Evolutionary conservation across 495 filamentous ascomycete genomes (phyloP).

Genomic region (Trichoderma asperelloides): DNA sequence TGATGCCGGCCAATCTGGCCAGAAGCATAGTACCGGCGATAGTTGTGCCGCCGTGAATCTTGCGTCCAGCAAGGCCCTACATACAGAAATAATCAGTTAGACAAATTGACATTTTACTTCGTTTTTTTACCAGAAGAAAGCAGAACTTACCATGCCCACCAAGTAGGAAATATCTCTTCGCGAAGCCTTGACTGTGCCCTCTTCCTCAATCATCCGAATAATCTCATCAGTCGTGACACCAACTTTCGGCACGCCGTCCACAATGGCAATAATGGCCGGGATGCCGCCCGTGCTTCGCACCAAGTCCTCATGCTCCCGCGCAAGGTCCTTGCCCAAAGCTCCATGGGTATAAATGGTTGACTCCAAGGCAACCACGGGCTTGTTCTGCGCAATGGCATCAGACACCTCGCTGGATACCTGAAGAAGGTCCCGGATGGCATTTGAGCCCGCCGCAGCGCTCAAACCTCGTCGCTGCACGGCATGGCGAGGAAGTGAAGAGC

Average conservation of each 20-base stretch:
- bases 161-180: conserved; percentile 77
- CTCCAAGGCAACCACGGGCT: conserved; percentile 85
- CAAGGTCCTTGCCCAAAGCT: conserved; percentile 75
- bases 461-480: background rate
- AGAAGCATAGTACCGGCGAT: conserved; percentile 89
- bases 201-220: conserved; percentile 57
- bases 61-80: conserved; percentile 54
- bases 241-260: conserved; percentile 72
- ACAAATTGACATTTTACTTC: background rate
- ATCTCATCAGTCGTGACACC: conserved; percentile 65
- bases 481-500: background rate
- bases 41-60: conserved; percentile 81
- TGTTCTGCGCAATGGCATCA: conserved; percentile 59
- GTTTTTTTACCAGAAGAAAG: background rate
- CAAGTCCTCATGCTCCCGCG: conserved; percentile 73
- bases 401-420: conserved; percentile 73
- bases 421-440: conserved; percentile 47
- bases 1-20: conserved; percentile 79
- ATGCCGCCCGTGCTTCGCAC: conserved; percentile 75
- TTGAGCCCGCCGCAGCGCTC: conserved; percentile 12
- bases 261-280: conserved; percentile 84
- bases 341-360: conserved; percentile 72
- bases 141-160: conserved; percentile 57
- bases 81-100: conserved; percentile 22
- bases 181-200: conserved; percentile 68